These are phyloP conservation scores for Phytophthora sansomeana DNA, from an alignment of 352 stramenopile genomes.

Conservation along the genomic window DNA sequence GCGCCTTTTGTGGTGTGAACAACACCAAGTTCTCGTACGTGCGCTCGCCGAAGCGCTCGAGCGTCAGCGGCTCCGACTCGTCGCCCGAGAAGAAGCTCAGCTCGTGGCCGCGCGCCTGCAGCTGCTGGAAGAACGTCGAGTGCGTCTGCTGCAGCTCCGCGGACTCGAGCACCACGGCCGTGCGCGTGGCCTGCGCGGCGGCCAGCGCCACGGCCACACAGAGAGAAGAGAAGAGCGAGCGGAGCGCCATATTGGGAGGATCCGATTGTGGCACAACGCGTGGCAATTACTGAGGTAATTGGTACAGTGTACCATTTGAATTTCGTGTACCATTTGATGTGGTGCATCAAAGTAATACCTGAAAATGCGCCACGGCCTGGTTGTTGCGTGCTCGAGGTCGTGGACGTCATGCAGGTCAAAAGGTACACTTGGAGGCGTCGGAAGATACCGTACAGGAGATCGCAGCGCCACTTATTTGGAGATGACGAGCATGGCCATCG, in stretches of 20 bases:
- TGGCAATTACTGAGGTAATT: conserved; percentile 1
- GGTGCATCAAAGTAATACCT: no score
- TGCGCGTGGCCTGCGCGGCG: conserved; percentile 51
- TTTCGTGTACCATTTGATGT: no score
- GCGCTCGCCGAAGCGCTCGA: conserved; percentile 88
- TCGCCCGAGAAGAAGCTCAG: conserved; percentile 67
- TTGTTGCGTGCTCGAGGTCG: no score
- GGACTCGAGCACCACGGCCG: conserved; percentile 74
- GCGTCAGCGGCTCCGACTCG: conserved; percentile 47
- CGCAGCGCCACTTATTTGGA: no score
- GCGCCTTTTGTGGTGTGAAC: conserved; percentile 86
- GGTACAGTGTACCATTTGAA: no score
- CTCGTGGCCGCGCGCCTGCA: conserved; percentile 69
- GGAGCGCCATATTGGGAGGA: conserved; percentile 29
- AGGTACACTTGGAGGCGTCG: no score
- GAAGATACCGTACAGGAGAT: no score
- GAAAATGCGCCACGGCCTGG: no score
- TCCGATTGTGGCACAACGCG: conserved; percentile 23
- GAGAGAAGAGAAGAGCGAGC: conserved; percentile 20
- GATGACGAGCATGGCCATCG: no score
- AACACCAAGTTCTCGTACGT: conserved; percentile 92
- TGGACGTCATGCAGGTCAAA: no score
- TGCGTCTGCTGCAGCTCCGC: conserved; percentile 67
- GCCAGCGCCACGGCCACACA: conserved; percentile 33
- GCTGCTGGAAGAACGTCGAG: conserved; percentile 79